A percentile compares a stretch with the other conserved stretches of the same genome.
Evolutionary conservation across 306 rosid genomes (phyloP).

Genomic region (Quercus berberidifolia): DNA sequence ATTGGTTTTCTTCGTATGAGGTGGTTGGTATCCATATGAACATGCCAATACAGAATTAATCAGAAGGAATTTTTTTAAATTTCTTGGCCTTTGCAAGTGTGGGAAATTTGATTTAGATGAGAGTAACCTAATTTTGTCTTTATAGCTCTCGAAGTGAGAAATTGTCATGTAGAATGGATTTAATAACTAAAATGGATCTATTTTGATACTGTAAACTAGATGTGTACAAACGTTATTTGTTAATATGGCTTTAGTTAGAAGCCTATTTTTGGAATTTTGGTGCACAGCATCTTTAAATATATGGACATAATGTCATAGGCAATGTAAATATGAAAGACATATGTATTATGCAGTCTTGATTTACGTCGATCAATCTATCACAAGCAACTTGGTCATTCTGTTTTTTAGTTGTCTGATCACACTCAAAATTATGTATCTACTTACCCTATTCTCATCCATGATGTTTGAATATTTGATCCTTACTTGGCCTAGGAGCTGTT

Average conservation of each 20-base stretch:
- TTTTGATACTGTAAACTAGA: not conserved
- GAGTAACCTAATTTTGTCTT: not conserved
- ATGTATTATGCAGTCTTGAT: not conserved
- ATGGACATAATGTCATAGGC: not conserved
- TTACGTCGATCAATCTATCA: not conserved
- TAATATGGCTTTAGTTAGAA: not conserved
- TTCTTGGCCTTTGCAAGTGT: not conserved
- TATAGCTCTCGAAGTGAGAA: not conserved
- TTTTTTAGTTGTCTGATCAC: too few species aligned
- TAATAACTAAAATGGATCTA: not conserved
- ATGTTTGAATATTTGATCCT: too few species aligned
- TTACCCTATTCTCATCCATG: too few species aligned
- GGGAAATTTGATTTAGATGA: not conserved
- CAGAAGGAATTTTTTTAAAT: not conserved
- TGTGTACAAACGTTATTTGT: not conserved
- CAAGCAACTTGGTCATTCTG: too few species aligned
- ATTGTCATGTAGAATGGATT: not conserved
- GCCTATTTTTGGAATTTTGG: not conserved
- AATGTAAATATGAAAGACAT: not conserved
- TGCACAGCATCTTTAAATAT: not conserved
- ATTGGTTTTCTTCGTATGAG: not conserved
- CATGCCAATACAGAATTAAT: not conserved
- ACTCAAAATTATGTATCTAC: too few species aligned
- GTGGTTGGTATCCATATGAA: not conserved
- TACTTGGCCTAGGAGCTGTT: slow-evolving; percentile 3